A percentile compares a stretch with the other conserved stretches of the same genome.
phyloP scores from a whole-genome alignment of 176 grass and related monocot genomes.

The Avena atlantica region DNA sequence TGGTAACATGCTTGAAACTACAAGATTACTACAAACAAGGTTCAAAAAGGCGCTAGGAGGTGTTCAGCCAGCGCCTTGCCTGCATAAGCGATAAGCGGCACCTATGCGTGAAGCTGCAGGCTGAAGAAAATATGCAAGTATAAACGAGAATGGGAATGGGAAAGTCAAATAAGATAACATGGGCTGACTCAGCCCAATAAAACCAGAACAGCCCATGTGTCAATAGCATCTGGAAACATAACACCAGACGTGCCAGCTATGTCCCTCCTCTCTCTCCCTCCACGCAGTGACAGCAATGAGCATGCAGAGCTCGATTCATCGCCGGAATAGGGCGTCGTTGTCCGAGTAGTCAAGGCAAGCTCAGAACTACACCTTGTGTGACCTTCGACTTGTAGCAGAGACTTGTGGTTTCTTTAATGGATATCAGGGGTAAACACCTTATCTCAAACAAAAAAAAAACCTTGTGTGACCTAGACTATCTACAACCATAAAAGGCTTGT shows the following conservation, averaged over 20 bases:
- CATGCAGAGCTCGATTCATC: neutral
- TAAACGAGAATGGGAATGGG: neutral
- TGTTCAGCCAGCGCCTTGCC: neutral
- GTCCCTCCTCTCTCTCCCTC: neutral
- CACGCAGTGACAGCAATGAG: neutral
- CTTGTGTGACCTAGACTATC: neutral
- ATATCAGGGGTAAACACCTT: too few relatives aligned
- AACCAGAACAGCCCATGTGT: neutral
- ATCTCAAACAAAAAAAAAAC: too few relatives aligned
- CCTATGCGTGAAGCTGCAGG: neutral
- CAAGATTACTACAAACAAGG: neutral
- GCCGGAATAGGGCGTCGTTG: neutral
- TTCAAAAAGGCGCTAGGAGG: neutral
- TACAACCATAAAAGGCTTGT: neutral
- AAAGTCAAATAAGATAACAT: neutral
- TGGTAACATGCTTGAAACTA: constrained; percentile 11
- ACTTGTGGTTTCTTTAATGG: too few relatives aligned
- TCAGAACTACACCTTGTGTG: neutral
- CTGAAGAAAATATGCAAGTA: neutral
- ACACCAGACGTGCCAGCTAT: neutral
- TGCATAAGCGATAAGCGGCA: neutral
- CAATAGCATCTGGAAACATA: neutral
- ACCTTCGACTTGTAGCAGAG: neutral
- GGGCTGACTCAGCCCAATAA: neutral
- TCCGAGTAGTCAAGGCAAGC: neutral